Base-by-base conservation (phyloP, 1,284 basidiomycete genomes). In the Microstroma glucosiphilum region DNA sequence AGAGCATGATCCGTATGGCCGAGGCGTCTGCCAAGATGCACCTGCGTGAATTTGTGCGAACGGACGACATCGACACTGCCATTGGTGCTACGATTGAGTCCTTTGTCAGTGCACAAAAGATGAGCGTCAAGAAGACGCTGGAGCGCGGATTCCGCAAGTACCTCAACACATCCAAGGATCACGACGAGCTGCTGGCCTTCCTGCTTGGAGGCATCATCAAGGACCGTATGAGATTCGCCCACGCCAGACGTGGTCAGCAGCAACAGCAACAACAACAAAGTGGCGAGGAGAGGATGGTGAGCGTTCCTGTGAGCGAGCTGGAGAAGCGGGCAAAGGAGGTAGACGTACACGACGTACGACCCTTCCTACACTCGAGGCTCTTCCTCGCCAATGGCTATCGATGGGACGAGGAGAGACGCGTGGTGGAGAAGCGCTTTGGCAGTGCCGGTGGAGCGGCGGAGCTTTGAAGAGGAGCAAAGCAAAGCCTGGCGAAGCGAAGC, bases 11-110 rank as follows among this genome's bases (percentile, higher is more conserved):
- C 80, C 88, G 96, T 53, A 98, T 98, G 96, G 87, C 92, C 1
- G 94, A 99, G 80, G 93, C 96, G 15, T 92, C 89, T 72, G 96
- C 94, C 54, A 96, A 96, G 84, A 98, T 99, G 94, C 89, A 93
- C 63, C 82, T 99, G 67, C 85, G 96, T 57, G 96, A 98, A 80
- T 96, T 91, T 76, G 96, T 98, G 56, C 86, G 96, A 46, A 84
- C 87, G 13, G 96, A 98, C 80, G 96, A 98, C 79, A 93, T 99
- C 71, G 93, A 99, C 79, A 82, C 97, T 59, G 94, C 96, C 1
- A 97, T 99, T 70, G 91, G 91, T 68, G 92, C 96, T 43, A 89
- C 91, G 1, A 88, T 99, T 26, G 88, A 89, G 63, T 92, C 90
- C 81, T 99, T 99, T 80, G 90, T 99, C 62, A 92, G 82, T 70